Conservation (phyloP, 2,329 filamentous ascomycete species). For the Pseudocercospora fuligena region DNA sequence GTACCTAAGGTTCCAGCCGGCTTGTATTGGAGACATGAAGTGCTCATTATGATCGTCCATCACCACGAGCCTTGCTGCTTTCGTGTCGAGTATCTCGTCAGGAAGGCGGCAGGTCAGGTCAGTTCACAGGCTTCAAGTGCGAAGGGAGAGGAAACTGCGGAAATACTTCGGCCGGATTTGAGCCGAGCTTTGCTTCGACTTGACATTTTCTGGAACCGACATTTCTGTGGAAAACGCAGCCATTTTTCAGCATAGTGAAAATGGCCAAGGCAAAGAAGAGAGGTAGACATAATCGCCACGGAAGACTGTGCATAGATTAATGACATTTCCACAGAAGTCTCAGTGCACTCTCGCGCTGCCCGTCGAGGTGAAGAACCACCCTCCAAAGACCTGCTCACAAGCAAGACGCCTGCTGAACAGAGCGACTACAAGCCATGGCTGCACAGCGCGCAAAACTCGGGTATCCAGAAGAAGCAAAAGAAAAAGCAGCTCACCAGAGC, state of each 20-base stretch:
- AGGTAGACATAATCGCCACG: slow-evolving; percentile 34
- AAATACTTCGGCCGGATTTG: background rate
- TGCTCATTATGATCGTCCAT: background rate
- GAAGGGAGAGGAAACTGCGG: background rate
- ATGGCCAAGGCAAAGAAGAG: slow-evolving; percentile 54
- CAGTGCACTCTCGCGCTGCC: slow-evolving; percentile 74
- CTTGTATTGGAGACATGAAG: background rate
- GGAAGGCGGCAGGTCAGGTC: background rate
- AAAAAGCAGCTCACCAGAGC: slow-evolving; percentile 58
- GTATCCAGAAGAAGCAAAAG: slow-evolving; percentile 71
- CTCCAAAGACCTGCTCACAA: slow-evolving; percentile 42
- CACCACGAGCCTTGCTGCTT: background rate
- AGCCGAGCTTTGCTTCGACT: background rate
- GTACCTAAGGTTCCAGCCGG: background rate
- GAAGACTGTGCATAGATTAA: background rate
- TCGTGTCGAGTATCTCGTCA: background rate
- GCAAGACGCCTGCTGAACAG: slow-evolving; percentile 55
- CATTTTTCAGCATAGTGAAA: slow-evolving; percentile 46
- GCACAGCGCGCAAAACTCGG: slow-evolving; percentile 70
- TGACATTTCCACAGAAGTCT: slow-evolving; percentile 55
- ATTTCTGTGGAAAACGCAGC: background rate
- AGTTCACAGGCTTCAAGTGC: background rate
- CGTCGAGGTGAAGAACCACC: slow-evolving; percentile 72
- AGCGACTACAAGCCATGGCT: slow-evolving; percentile 65
- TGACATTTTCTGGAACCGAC: background rate